Percentiles rank a stretch among this genome's conserved stretches.
These are phyloP conservation scores for Colletotrichum viniferum DNA, from an alignment of 2,329 filamentous ascomycete species.

Conservation along the genomic window DNA sequence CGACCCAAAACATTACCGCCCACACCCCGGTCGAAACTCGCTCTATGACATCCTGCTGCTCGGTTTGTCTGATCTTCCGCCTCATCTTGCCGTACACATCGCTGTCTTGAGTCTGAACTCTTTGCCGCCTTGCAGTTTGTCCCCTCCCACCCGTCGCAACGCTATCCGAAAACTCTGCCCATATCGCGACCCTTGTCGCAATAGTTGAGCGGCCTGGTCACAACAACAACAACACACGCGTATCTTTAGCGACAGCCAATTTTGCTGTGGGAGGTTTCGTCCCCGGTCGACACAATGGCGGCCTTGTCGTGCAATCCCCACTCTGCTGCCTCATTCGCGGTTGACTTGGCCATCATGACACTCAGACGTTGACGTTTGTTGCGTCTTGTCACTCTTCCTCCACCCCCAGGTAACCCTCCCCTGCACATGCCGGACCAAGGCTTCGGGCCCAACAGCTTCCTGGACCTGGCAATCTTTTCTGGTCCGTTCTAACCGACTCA, in stretches of 20 bases:
- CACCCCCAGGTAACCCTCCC: not conserved
- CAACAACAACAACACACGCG: not conserved
- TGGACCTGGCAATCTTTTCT: not conserved
- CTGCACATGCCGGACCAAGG: not conserved
- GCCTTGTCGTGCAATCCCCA: not conserved
- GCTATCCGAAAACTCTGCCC: not conserved
- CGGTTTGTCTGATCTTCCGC: constrained; percentile 20
- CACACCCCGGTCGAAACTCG: constrained; percentile 13
- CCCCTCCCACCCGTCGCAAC: not conserved
- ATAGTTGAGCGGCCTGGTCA: not conserved
- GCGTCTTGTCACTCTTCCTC: not conserved
- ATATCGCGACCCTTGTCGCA: not conserved
- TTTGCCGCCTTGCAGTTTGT: not conserved
- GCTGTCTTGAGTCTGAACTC: not conserved
- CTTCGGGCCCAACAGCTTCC: not conserved
- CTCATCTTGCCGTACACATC: constrained; percentile 1
- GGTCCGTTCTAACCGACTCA: not conserved
- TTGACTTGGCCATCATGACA: not conserved
- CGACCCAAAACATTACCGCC: not conserved
- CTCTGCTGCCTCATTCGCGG: not conserved
- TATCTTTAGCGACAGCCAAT: not conserved
- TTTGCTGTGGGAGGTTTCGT: not conserved
- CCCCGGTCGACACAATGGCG: not conserved
- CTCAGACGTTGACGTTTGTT: not conserved
- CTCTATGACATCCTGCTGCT: constrained; percentile 13